Percentiles rank a stretch among this genome's conserved stretches.
Conservation (phyloP, 345 rosid genomes). For the Mercurialis annua region DNA sequence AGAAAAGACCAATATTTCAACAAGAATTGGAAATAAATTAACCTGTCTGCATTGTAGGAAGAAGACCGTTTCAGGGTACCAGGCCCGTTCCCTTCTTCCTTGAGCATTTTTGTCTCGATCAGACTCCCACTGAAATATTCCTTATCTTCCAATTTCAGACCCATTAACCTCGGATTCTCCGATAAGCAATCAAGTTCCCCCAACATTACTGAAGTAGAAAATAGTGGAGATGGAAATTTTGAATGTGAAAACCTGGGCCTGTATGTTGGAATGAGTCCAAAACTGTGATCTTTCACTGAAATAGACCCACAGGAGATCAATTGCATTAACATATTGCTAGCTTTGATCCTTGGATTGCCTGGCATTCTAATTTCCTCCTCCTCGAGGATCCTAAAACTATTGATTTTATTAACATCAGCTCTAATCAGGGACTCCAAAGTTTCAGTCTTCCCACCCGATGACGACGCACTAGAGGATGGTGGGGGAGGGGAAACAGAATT, state of each 20-base stretch:
- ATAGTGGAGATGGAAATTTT: conserved; percentile 60
- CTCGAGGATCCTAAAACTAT: conserved; percentile 81
- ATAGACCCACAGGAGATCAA: conserved; percentile 93
- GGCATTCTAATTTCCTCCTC: conserved; percentile 75
- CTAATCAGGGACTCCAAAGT: conserved; percentile 88
- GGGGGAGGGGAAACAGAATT: conserved; percentile 68
- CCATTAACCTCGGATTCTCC: conserved; percentile 72
- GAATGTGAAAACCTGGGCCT: conserved; percentile 69
- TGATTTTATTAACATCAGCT: conserved; percentile 83
- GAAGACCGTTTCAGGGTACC: conserved; percentile 81
- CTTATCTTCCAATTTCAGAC: conserved; percentile 72
- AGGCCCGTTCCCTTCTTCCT: conserved; percentile 45
- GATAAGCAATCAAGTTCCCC: conserved; percentile 84
- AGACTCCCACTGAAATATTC: conserved; percentile 93
- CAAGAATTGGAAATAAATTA: conserved; percentile 13
- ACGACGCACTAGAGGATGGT: conserved; percentile 61
- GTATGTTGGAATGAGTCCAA: conserved; percentile 80
- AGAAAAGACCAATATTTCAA: neutral
- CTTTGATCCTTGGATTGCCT: conserved; percentile 57
- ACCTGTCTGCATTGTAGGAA: conserved; percentile 96
- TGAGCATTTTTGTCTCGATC: conserved; percentile 65
- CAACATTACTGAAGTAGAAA: conserved; percentile 62
- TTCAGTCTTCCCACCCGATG: conserved; percentile 68
- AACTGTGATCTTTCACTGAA: conserved; percentile 86
- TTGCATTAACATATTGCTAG: conserved; percentile 78